These are phyloP conservation scores for Martensiomyces pterosporus DNA, from an alignment of 192 early-diverging fungal species.

Conservation along the genomic window DNA sequence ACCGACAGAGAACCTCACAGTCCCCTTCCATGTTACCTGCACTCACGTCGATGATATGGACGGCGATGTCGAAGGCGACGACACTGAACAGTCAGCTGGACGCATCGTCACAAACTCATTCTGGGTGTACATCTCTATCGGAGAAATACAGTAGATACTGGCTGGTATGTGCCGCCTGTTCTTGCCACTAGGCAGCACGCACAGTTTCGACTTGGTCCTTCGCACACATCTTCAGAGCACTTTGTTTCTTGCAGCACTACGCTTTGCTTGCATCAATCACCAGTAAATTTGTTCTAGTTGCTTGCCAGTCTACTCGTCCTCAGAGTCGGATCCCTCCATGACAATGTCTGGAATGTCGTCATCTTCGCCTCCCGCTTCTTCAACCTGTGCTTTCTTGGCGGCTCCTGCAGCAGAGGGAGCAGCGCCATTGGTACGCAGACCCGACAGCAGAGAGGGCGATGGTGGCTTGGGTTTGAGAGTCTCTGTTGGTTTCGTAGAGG, in stretches of 20 bases:
- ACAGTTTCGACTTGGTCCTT: too few relatives aligned
- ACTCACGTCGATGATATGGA: conserved; percentile 39
- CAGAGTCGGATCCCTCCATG: conserved; percentile 49
- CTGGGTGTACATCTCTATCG: conserved; percentile 46
- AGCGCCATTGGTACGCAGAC: too few relatives aligned
- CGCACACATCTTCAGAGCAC: too few relatives aligned
- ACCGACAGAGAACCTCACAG: conserved; percentile 9
- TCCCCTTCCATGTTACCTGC: conserved; percentile 40
- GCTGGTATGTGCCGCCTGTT: too few relatives aligned
- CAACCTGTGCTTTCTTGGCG: too few relatives aligned
- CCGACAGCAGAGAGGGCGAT: too few relatives aligned
- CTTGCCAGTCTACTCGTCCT: conserved; percentile 30
- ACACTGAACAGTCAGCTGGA: conserved; percentile 2
- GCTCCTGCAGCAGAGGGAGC: too few relatives aligned
- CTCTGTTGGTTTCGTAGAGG: too few relatives aligned
- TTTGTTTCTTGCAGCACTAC: too few relatives aligned
- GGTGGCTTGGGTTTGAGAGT: too few relatives aligned
- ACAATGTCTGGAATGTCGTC: conserved; percentile 49
- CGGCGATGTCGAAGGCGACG: conserved; percentile 7
- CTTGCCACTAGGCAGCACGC: too few relatives aligned
- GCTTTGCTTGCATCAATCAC: too few relatives aligned
- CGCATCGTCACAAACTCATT: conserved; percentile 30
- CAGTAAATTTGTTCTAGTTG: neutral
- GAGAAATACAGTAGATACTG: conserved; percentile 4
- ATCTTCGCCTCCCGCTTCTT: conserved; percentile 5